These are phyloP conservation scores for Agastache rugosa DNA, from an alignment of 257 asterid species.

Conservation along the genomic window DNA sequence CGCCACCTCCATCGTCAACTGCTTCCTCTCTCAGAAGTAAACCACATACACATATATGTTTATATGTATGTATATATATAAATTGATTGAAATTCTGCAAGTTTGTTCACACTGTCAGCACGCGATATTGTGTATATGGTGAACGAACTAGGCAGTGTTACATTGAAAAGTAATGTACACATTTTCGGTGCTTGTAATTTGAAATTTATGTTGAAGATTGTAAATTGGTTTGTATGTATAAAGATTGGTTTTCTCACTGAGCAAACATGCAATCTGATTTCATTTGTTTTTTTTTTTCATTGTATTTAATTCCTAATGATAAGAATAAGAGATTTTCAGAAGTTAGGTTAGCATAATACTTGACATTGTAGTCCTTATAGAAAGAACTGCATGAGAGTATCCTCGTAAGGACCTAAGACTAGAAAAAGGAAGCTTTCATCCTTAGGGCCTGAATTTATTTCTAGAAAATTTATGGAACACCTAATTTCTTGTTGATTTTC, in stretches of 20 bases:
- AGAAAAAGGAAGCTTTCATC: background rate
- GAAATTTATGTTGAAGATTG: background rate
- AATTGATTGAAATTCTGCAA: background rate
- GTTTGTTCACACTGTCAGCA: background rate
- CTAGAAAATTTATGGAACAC: no score
- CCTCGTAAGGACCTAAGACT: background rate
- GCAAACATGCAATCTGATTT: slow-evolving; percentile 7
- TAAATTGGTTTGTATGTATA: background rate
- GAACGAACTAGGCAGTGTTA: slow-evolving; percentile 8
- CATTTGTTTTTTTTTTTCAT: slow-evolving; percentile 1
- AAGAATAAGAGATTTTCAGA: background rate
- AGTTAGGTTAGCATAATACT: background rate
- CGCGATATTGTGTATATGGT: background rate
- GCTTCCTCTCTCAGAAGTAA: slow-evolving; percentile 74
- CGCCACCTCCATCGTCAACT: slow-evolving; percentile 76
- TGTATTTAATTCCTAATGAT: background rate
- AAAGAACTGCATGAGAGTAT: background rate
- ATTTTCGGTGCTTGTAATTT: background rate
- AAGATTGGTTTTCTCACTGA: no score
- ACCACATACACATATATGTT: background rate
- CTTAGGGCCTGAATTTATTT: background rate
- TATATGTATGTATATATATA: background rate
- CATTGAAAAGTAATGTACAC: background rate
- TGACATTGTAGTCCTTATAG: background rate
- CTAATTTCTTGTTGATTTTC: background rate